phyloP scores from a whole-genome alignment of 495 filamentous ascomycete genomes.

The Aspergillus steynii region DNA sequence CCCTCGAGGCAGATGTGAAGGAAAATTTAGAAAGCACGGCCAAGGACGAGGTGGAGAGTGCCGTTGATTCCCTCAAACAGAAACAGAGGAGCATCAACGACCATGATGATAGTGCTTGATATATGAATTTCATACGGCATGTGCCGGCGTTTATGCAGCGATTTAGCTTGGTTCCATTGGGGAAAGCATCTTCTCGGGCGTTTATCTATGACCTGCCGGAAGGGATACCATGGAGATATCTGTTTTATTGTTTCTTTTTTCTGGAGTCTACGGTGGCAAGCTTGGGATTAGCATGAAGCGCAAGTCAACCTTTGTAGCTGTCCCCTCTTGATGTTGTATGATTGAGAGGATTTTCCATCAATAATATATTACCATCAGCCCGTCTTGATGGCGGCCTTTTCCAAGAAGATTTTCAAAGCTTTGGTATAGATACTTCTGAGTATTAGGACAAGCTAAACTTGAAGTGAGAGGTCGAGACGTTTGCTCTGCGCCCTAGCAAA shows the following conservation, averaged over 20 bases:
- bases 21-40: constrained; percentile 69
- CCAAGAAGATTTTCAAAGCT: neutral
- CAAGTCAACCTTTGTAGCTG: neutral
- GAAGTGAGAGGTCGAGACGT: neutral
- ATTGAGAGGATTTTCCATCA: neutral
- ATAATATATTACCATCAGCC: neutral
- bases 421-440: too few species aligned
- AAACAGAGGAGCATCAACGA: constrained; percentile 22
- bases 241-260: neutral
- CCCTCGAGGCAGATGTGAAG: constrained; percentile 56
- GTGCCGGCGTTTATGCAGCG: constrained; percentile 23
- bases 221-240: neutral
- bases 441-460: neutral
- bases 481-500: too few species aligned
- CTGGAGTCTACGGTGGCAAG: neutral
- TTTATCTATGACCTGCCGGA: constrained; percentile 9
- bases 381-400: neutral
- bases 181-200: constrained; percentile 17
- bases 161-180: constrained; percentile 6
- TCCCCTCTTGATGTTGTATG: neutral
- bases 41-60: constrained; percentile 69
- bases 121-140: constrained; percentile 13
- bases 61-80: constrained; percentile 43
- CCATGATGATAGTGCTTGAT: constrained; percentile 24
- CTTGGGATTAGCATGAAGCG: neutral